Evolutionary conservation across 1,284 basidiomycete species (phyloP), one percentile per base, ranked within the genome.

Genomic region (Tilletia setariae): DNA sequence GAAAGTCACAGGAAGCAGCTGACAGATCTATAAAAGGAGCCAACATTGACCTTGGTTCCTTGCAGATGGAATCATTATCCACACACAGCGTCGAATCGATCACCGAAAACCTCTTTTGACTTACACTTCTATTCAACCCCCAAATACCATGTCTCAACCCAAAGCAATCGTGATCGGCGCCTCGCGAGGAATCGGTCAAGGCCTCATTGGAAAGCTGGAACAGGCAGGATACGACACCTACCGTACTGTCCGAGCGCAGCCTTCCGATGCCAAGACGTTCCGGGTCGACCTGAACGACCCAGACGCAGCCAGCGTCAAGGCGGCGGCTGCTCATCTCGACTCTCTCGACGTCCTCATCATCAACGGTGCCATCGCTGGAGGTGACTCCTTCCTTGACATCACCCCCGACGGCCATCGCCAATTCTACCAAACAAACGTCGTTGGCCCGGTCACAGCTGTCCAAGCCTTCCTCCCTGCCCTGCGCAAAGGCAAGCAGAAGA

Each of bases 381-480:
- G 49, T 2, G 23, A 8, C 7, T 6, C 21, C 19, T 70, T 53
- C 2, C 67, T 68, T 19, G 40, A 64, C 23, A 32, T 61, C 28
- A 6, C 25, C 7, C 30, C 30, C 56, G 28, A 32, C 2, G 11
- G 32, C 3, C 56, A 61, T 30, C 56, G 32, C 15, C 11, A 13
- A 9, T 35, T 61, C 56, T 61, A 61, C 56, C 23, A 61, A 4
- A 56, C 66, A 11, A 70, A 70, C 32, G 67, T 70, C 56, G 32
- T 70, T 8, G 69, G 69, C 11, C 46, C 63, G 4, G 61, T 69
- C 16, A 25, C 67, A n/a, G 44, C 47, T 25, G 67, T 65, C 8
- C 46, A 44, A 43, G 69, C 65, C 46, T 67, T 70, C 64, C 61
- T 70, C 2, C 66, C 66, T 16, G 67, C 69, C 40, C 65, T 70